Evolutionary conservation across 192 early-diverging fungal genomes (phyloP).

Genomic region (Backusella liffmaniae): DNA sequence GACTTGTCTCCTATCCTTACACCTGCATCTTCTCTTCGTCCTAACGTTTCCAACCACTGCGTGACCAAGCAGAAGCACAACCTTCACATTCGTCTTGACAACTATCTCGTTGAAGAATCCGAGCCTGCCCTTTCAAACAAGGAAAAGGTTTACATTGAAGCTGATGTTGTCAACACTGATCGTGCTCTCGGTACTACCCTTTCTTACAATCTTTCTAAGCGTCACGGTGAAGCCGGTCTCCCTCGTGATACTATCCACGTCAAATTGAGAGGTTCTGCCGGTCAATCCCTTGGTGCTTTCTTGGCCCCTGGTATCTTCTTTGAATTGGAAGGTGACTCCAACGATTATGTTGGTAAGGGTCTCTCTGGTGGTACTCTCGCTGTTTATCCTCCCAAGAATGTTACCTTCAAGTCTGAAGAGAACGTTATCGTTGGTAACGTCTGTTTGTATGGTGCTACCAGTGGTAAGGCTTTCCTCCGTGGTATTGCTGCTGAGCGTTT

Average conservation of each 20-base stretch:
- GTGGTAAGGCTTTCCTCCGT: constrained; percentile 86
- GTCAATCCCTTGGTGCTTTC: constrained; percentile 96
- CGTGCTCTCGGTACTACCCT: constrained; percentile 92
- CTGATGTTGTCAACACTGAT: constrained; percentile 88
- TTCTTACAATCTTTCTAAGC: constrained; percentile 83
- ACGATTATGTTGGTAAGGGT: constrained; percentile 99
- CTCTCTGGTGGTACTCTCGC: constrained; percentile 90
- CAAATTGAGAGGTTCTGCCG: constrained; percentile 87
- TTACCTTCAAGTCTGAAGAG: constrained; percentile 74
- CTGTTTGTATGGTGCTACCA: constrained; percentile 96
- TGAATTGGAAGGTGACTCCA: constrained; percentile 95
- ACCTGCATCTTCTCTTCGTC: constrained; percentile 83
- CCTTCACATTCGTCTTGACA: constrained; percentile 84
- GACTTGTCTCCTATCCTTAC: constrained; percentile 86
- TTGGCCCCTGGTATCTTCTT: constrained; percentile 86
- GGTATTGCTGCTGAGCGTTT: constrained; percentile 98
- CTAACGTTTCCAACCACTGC: constrained; percentile 83
- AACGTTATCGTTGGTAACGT: constrained; percentile 98
- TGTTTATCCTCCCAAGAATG: constrained; percentile 84
- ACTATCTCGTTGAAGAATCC: constrained; percentile 82
- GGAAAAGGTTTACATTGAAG: constrained; percentile 55
- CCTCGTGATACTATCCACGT: constrained; percentile 86
- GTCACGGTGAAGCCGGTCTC: constrained; percentile 77
- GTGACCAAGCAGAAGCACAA: constrained; percentile 86
- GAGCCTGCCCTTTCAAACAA: constrained; percentile 64